Base-by-base conservation (phyloP, 129 eudicot genomes). In the Glebionis coronaria region DNA sequence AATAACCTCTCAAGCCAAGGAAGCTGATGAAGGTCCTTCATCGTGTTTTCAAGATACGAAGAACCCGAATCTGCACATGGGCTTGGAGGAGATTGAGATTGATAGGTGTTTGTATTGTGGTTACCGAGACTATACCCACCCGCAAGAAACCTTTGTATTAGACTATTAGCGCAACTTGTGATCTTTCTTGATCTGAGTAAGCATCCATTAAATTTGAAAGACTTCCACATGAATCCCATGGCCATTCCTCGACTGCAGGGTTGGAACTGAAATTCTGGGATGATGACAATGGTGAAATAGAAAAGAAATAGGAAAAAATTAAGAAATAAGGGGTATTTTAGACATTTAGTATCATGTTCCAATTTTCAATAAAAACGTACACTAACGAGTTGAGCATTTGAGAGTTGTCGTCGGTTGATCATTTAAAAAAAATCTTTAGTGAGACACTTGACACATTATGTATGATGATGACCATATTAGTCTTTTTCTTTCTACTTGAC, bases 1-100 rank as follows among this genome's bases (percentile, higher is more conserved):
- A n/a, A n/a, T n/a, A 93, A 93, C 71, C 98, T 80, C 65, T 93
- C 97, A 9, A 93, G 97, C 97, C 98, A 93, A n/a, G 98, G 98
- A 51, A 93, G 95, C 79, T 93, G 98, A 63, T 81, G 88, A 46
- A 93, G 95, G 73, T 93, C 98, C 73, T 93, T 93, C 92, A 93
- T 93, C 65, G 97, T 68, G 70, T 68, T 76, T 72, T 93, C 98
- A 44, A 76, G 83, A 46, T 88, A 86, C 1, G 95, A 80, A 11
- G 75, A 61, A 2, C 65, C 80, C 1, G 80, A 68, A 68, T 93
- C 98, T 35, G 85, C 66, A 67, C 87, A 84, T 29, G 63, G 75
- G 19, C 57, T 87, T 27, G 95, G 88, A 8, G 97, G 86, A 12
- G 95, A 80, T 59, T 85, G 96, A 13, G 74, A 42, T 9, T 84